phyloP scores from a whole-genome alignment of 345 rosid species.

The Murraya paniculata region DNA sequence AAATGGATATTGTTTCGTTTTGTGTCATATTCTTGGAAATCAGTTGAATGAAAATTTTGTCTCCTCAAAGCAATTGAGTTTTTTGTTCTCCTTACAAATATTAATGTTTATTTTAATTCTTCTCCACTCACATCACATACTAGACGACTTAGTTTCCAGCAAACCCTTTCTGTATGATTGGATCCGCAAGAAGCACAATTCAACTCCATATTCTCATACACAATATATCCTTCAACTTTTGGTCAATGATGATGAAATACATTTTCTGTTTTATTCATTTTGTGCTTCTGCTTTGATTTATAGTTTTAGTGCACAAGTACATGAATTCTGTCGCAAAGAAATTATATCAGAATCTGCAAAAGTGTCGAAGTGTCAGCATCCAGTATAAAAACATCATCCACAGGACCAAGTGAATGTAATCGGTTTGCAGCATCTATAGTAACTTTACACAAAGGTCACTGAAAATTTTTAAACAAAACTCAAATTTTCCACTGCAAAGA shows the following conservation, averaged over 20 bases:
- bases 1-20: slow-evolving; percentile 16
- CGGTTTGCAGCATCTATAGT: neutral
- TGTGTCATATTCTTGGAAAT: neutral
- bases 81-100: neutral
- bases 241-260: too few species aligned
- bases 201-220: neutral
- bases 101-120: neutral
- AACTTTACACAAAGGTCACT: neutral
- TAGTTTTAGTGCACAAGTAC: too few species aligned
- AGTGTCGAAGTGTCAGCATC: too few species aligned
- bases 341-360: too few species aligned
- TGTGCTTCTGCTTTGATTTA: too few species aligned
- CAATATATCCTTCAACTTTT: too few species aligned
- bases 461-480: neutral
- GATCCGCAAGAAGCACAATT: neutral
- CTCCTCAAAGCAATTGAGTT: neutral
- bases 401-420: neutral
- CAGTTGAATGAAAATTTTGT: neutral
- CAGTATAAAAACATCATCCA: too few species aligned
- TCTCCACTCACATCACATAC: neutral
- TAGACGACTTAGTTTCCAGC: neutral
- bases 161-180: neutral
- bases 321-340: too few species aligned
- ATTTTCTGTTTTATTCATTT: too few species aligned
- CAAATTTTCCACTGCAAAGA: neutral